Evolutionary conservation across 257 asterid genomes (phyloP), one percentile per base, ranked within the genome.

Genomic region (Primulina tabacum): DNA sequence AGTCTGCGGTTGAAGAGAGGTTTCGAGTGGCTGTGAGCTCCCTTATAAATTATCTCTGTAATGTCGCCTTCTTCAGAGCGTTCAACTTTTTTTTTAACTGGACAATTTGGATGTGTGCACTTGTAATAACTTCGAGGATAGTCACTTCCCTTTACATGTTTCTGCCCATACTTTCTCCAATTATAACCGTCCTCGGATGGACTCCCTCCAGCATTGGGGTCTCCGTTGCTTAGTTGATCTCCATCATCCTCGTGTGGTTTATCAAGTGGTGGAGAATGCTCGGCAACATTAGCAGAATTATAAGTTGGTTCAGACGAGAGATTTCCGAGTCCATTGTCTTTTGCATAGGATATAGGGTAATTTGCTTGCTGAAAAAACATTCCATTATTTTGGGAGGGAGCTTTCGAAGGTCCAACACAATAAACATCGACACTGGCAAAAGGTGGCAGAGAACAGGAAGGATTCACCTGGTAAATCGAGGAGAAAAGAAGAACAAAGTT

Each of bases 161-260:
- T 92, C 76, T 92, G 97, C 62, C 97, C 97, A 21, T 92, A 92
- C 71, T 92, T 91, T 74, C 91, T 78, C 97, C 97, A 91, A 62
- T 84, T 89, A 67, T 79, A 91, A 62, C 95, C 97, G 76, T 91
- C 97, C 17, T 87, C 95, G 35, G 81, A 84, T 8, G 83, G 86
- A 71, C 82, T 74, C 60, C 89, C 88, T 43, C 76, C 84, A 70
- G 40, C 66, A 72, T 73, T 76, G 79, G 76, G 81, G 79, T 89
- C 90, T 71, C 77, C 88, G 66, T 77, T 29, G 73, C 75, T 83
- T 77, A 85, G 84, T 77, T 79, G 95, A 75, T 84, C 85, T 34
- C 70, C 82, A 67, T 82, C 88, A 37, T 76, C 84, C 17, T 87
- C 88, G 43, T 75, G 81, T 65, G 61, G 88, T 65, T 80, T 92